Evolutionary conservation across 129 eudicot species (phyloP).

Genomic region (Ambrosia trifida): DNA sequence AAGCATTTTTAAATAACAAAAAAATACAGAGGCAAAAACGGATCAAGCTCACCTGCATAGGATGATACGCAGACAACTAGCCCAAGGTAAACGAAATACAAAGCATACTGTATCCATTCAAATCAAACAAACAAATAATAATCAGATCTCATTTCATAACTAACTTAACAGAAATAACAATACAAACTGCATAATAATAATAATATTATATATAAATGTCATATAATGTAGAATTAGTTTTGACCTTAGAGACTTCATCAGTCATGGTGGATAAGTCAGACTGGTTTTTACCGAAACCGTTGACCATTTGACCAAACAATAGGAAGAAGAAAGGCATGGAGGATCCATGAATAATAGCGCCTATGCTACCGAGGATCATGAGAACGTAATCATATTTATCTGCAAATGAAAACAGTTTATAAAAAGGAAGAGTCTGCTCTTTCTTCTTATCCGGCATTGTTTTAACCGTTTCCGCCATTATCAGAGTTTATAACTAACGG

Average conservation of each 20-base stretch:
- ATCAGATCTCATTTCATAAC: conserved; percentile 36
- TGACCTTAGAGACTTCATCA: conserved; percentile 87
- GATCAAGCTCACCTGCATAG: conserved; percentile 79
- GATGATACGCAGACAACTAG: conserved; percentile 85
- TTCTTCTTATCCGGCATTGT: conserved; percentile 90
- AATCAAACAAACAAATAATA: not conserved
- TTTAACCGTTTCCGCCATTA: conserved; percentile 61
- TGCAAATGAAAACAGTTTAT: conserved; percentile 79
- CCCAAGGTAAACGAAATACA: conserved; percentile 94
- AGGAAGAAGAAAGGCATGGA: conserved; percentile 97
- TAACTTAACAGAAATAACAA: not conserved
- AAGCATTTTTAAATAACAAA: conserved; percentile 13
- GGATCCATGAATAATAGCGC: conserved; percentile 91
- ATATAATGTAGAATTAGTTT: no score
- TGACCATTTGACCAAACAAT: conserved; percentile 89
- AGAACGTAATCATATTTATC: conserved; percentile 64
- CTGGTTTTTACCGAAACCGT: conserved; percentile 95
- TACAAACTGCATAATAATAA: not conserved
- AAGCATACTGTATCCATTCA: conserved; percentile 75
- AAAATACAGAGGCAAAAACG: conserved; percentile 19
- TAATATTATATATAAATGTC: not conserved
- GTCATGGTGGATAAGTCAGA: conserved; percentile 75
- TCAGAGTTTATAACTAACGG: not conserved
- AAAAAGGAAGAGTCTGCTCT: conserved; percentile 88
- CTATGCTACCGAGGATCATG: conserved; percentile 77